Base-by-base conservation (phyloP, 176 grass and related monocot species). In the Cenchrus americanus region DNA sequence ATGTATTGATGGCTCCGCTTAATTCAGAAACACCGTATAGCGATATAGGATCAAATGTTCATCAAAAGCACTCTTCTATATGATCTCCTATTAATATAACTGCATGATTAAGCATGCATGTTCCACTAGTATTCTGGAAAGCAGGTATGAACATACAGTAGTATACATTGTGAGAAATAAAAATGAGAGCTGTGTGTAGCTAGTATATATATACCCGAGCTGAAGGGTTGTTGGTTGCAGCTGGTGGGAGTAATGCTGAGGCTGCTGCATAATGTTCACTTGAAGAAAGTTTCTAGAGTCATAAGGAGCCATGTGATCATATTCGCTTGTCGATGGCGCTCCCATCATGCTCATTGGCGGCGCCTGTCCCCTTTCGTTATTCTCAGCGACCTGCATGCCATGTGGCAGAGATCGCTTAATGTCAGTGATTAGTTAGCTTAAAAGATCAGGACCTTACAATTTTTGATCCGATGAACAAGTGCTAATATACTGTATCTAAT, bases 271-370 rank as follows among this genome's bases (percentile, higher is more conserved):
- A 48, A 95, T 80, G 72, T 87, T 95, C 61, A 85, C 91, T 59
- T 93, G 93, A 18, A 94, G 78, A 32, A 99, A 95, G 87, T 95
- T 94, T 64, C 88, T 91, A 8, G 93, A 89, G 92, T 96, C 96
- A n/a, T 87, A 99, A 1, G 87, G 75, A 27, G 76, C 77, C 80
- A 96, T 80, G 8, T 85, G 85, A 23, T 99, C 93, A 26, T 94
- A 94, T 54, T 94, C 93, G 17, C 63, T 90, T 71, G 86, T 86
- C 7, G 89, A 83, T 14, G 69, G 72, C 0, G 55, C 59, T 10
- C 55, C 79, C 73, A 98, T 80, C 76, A 90, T 95, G 78, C 88
- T 87, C 83, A 94, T 62, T 18, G 83, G 81, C 74, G 92, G 96
- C 4, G 34, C 34, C 62, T 98, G 91, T 21, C 24, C 75, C 57